A percentile compares a stretch with the other conserved stretches of the same genome.
These are phyloP conservation scores for Stereocaulon alpinum DNA, from an alignment of 495 filamentous ascomycete genomes.

Conservation along the genomic window DNA sequence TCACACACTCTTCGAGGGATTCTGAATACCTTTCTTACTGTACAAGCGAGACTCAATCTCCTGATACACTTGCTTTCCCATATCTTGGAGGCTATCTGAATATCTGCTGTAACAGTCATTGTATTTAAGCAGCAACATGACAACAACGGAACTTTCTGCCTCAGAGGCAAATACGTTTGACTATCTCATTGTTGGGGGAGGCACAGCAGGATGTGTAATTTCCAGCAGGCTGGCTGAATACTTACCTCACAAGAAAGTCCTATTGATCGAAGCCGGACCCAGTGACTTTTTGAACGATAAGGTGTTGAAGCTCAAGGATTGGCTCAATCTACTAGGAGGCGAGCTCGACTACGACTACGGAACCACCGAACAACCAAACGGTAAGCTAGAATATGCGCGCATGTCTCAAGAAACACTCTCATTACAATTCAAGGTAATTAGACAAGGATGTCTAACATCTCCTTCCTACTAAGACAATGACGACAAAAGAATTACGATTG, in stretches of 20 bases:
- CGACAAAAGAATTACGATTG: background rate
- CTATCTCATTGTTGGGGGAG: conserved; percentile 78
- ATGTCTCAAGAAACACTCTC: background rate
- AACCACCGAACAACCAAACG: conserved; percentile 74
- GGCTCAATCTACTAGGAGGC: conserved; percentile 66
- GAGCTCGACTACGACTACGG: conserved; percentile 80
- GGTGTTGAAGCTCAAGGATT: conserved; percentile 66
- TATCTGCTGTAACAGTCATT: too few species aligned
- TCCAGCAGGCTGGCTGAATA: conserved; percentile 60
- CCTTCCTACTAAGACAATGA: background rate
- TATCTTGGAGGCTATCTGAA: too few species aligned
- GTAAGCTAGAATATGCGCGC: conserved; percentile 29
- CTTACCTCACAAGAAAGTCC: conserved; percentile 51
- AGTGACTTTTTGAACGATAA: conserved; percentile 57
- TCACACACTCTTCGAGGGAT: background rate
- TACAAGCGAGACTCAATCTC: too few species aligned
- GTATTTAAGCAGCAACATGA: conserved; percentile 9
- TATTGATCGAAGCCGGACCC: conserved; percentile 56
- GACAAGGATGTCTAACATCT: too few species aligned
- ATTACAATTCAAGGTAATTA: background rate
- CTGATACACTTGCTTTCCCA: too few species aligned
- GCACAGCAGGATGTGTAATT: conserved; percentile 81
- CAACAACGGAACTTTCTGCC: conserved; percentile 28
- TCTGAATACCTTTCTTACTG: background rate
- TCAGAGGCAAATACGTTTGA: conserved; percentile 60